These are phyloP conservation scores for Phytopythium litorale DNA, from an alignment of 352 stramenopile species.

Conservation along the genomic window DNA sequence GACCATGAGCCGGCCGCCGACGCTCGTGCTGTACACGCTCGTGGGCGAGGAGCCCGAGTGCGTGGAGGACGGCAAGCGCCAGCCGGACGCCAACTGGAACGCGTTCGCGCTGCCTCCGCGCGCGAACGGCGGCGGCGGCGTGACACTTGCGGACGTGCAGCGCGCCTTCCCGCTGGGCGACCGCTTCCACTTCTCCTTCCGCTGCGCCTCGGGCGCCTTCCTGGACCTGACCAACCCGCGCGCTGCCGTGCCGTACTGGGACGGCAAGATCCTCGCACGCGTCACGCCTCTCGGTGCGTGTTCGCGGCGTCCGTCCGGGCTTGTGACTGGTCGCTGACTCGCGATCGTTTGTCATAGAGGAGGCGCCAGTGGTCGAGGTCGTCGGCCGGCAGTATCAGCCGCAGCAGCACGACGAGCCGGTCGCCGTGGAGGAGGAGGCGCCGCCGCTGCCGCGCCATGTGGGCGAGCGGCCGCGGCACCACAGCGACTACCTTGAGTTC, in stretches of 20 bases:
- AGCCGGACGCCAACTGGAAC: slow-evolving; percentile 65
- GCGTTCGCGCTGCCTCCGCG: slow-evolving; percentile 47
- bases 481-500: slow-evolving; percentile 54
- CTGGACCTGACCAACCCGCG: slow-evolving; percentile 70
- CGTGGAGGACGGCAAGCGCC: slow-evolving; percentile 35
- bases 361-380: not conserved
- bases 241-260: slow-evolving; percentile 55
- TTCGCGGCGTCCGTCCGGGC: slow-evolving; percentile 3
- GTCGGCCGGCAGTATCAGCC: not conserved
- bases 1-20: slow-evolving; percentile 16
- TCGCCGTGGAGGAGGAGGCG: slow-evolving; percentile 33
- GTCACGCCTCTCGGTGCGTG: slow-evolving; percentile 49
- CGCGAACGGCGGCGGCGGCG: slow-evolving; percentile 9
- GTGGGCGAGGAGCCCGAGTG: slow-evolving; percentile 59
- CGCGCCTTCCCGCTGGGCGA: slow-evolving; percentile 65
- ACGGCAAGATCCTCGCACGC: slow-evolving; percentile 67
- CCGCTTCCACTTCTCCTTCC: slow-evolving; percentile 75
- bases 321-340: too few relatives aligned
- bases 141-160: slow-evolving; percentile 59
- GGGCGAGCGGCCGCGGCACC: slow-evolving; percentile 10
- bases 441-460: slow-evolving; percentile 5
- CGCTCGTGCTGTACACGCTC: slow-evolving; percentile 63
- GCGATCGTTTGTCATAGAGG: not conserved
- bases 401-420: slow-evolving; percentile 29
- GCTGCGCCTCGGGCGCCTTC: slow-evolving; percentile 60